Evolutionary conservation across 257 asterid genomes (phyloP).

Genomic region (Orobanche coerulescens): DNA sequence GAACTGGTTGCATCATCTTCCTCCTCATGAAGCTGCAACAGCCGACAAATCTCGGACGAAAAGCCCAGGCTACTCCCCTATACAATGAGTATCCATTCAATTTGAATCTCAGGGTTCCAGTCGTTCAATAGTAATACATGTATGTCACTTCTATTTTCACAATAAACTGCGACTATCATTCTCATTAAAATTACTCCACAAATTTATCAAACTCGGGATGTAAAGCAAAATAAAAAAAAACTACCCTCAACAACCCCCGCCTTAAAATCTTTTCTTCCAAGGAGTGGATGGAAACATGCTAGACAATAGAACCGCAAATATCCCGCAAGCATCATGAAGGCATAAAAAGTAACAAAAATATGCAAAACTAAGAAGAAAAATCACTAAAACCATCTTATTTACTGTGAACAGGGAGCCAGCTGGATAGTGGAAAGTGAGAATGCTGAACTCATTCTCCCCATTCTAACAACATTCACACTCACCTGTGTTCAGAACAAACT

Average conservation of each 20-base stretch:
- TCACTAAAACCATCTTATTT: not conserved
- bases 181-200: slow-evolving; percentile 7
- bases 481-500: slow-evolving; percentile 14
- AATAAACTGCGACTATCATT: not conserved
- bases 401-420: slow-evolving; percentile 8
- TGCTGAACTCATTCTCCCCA: not conserved
- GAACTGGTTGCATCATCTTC: slow-evolving; percentile 98
- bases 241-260: not conserved
- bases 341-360: not conserved
- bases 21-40: slow-evolving; percentile 83
- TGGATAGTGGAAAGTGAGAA: not conserved
- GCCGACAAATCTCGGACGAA: slow-evolving; percentile 70
- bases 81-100: slow-evolving; percentile 23
- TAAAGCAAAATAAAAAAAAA: slow-evolving; percentile 6
- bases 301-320: not conserved
- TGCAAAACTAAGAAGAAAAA: not conserved
- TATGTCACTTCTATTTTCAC: slow-evolving; percentile 8
- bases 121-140: slow-evolving; percentile 5
- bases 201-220: not conserved
- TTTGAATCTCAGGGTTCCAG: slow-evolving; percentile 12
- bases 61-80: slow-evolving; percentile 87
- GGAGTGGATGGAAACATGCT: not conserved
- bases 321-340: not conserved
- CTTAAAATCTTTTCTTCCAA: no score
- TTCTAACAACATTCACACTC: not conserved